Evolutionary conservation across 2,329 filamentous ascomycete genomes (phyloP).

Genomic region (Epicoccum sorghinum): DNA sequence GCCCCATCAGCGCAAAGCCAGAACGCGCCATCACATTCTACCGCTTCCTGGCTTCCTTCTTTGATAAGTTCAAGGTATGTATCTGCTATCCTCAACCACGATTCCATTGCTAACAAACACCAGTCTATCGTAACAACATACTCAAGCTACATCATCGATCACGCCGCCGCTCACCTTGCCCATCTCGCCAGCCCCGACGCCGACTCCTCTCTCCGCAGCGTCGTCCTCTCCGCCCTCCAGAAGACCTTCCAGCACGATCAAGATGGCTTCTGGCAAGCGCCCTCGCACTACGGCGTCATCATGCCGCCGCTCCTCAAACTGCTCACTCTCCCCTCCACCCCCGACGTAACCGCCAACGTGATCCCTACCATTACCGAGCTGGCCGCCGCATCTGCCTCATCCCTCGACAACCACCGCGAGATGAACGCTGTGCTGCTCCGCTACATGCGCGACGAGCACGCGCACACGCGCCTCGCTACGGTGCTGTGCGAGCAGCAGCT

Average conservation of each 20-base stretch:
- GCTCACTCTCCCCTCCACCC: conserved; percentile 36
- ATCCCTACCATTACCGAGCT: conserved; percentile 81
- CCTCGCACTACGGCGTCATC: conserved; percentile 80
- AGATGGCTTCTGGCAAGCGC: conserved; percentile 95
- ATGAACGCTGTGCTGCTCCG: conserved; percentile 80
- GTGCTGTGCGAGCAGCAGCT: conserved; percentile 81
- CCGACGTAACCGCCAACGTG: conserved; percentile 57
- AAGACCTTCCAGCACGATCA: conserved; percentile 87
- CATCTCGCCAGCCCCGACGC: conserved; percentile 48
- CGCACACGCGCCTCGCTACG: conserved; percentile 77
- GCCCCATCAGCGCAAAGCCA: conserved; percentile 20
- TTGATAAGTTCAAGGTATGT: conserved; percentile 75
- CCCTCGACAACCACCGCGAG: conserved; percentile 87
- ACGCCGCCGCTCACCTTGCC: conserved; percentile 68
- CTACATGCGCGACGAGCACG: conserved; percentile 75
- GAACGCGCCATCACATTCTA: conserved; percentile 76
- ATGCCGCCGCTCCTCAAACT: conserved; percentile 73
- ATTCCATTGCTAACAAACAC: conserved; percentile 1
- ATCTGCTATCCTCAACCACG: neutral
- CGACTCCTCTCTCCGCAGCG: conserved; percentile 67
- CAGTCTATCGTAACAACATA: conserved; percentile 91
- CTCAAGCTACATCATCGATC: conserved; percentile 81
- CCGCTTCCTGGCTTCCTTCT: conserved; percentile 79
- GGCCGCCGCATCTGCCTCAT: conserved; percentile 77
- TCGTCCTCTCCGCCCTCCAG: conserved; percentile 72